Conservation (phyloP, 2,329 filamentous ascomycete genomes). For the Ophiosphaerella korrae region DNA sequence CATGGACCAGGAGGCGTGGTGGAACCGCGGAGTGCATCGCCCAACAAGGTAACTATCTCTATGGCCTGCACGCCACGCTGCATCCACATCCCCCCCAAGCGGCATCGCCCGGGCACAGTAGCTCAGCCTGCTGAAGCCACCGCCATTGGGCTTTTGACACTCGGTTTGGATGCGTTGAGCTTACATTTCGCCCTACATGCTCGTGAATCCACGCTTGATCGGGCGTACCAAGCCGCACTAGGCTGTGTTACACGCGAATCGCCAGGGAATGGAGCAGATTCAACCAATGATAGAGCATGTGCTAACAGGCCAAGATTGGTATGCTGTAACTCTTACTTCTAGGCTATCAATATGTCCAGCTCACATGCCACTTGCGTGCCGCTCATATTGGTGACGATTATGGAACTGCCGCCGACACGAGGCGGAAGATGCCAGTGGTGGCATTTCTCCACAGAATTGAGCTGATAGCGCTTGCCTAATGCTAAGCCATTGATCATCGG, state of each 20-base stretch:
- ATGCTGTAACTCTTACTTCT: conserved; percentile 9
- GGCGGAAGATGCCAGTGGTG: conserved; percentile 23
- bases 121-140: conserved; percentile 20
- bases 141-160: conserved; percentile 18
- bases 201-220: conserved; percentile 11
- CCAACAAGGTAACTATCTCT: conserved; percentile 10
- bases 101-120: conserved; percentile 20
- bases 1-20: background rate
- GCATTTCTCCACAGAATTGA: conserved; percentile 22
- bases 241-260: conserved; percentile 12
- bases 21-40: conserved; percentile 7
- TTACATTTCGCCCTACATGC: conserved; percentile 8
- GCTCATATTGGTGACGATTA: conserved; percentile 24
- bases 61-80: conserved; percentile 15
- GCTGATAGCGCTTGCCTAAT: conserved; percentile 12
- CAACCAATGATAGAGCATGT: conserved; percentile 14
- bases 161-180: conserved; percentile 15
- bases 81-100: conserved; percentile 17
- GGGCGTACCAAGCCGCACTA: conserved; percentile 21
- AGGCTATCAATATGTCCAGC: conserved; percentile 9
- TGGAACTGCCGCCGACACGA: conserved; percentile 15
- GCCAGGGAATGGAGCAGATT: conserved; percentile 1
- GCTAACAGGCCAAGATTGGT: conserved; percentile 14
- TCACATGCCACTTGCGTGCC: conserved; percentile 16
- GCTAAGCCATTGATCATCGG: conserved; percentile 15